Evolutionary conservation across 495 filamentous ascomycete genomes (phyloP), one percentile per base, ranked within the genome.

Genomic region (Bacidia rubella): DNA sequence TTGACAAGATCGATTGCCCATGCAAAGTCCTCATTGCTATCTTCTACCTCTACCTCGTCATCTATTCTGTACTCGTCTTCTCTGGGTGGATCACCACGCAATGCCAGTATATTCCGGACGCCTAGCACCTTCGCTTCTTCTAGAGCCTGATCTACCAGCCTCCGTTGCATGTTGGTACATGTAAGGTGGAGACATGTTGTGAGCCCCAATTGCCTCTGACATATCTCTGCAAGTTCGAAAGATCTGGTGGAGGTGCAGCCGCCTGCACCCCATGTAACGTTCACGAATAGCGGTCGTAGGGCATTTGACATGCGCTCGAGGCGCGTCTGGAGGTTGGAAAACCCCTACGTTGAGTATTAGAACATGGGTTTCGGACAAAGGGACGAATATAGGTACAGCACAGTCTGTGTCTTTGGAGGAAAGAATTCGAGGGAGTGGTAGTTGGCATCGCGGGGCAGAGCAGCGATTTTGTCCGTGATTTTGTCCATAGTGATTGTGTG

Each of bases 341-440:
- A 90, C 57, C 92, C 83, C 79, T 86, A 68, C 15, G 7, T 7
- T 39, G 15, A 39, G n/a, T 27, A 42, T 38, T 49, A 19, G 52
- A 65, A 59, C 65, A 60, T 47, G 51, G 42, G 58, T 17, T 32
- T 43, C 35, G 49, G 49, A 19, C 43, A 38, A 22, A 53, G 9
- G 26, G 24, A 25, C 38, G 24, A 23, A 19, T 39, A 17, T 27
- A 47, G 32, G 49, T 50, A 47, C 43, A 54, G 55, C 50, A 83
- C 89, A 83, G 90, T 93, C 52, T 79, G 70, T 21, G 92, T 98
- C 70, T 95, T 97, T 49, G 93, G 93, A 51, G 92, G 92, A 68
- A 98, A 97, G 78, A 98, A 98, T 72, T 98, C 93, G 59, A 97
- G 82, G 27, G 93, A 97, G 70, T 95, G 90, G 73, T 90, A 98